Evolutionary conservation across 2,329 filamentous ascomycete species (phyloP), one percentile per base, ranked within the genome.

Genomic region (Colletotrichum sp.): DNA sequence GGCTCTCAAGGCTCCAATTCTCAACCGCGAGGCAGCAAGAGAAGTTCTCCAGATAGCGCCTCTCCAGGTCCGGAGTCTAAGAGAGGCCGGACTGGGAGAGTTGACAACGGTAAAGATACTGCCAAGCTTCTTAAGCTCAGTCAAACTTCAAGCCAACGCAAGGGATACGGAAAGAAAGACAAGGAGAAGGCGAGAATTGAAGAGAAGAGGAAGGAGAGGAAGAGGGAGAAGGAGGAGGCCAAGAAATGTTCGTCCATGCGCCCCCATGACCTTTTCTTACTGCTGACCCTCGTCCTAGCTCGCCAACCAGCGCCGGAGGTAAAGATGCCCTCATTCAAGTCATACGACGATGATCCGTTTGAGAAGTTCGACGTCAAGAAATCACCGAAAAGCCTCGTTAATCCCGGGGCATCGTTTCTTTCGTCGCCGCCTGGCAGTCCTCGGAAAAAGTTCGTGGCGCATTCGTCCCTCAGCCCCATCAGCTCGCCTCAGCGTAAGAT

Each of bases 281-380:
- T 69, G n/a, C 74, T 76, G 21, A 76, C 32, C 7, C 10, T 39
- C 10, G 26, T 10, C 9, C 7, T 28, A 74, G 74, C 39, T 49
- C 52, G 36, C 21, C 30, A 36, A 39, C 13, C 26, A 13, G 57
- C 32, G 18, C 70, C 70, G 26, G 59, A 74, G 36, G 64, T 24
- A 21, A 30, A 34, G 5, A 26, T 28, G 34, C 74, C 74, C 24
- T 69, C 64, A 12, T 76, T 76, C 57, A 76, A 76, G 60, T 72
- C 74, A 36, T 76, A 76, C 10, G 70, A 74, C 24, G 74, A 76
- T 30, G 74, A 76, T 18, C 74, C 74, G 4, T 76, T 76, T 15
- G 74, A 74, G 4, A 49, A 74, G 21, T 66, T 76, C 16, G 8
- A 52, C 7, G 21, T 30, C 57, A 69, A 69, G 21, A 39, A 59